phyloP scores from a whole-genome alignment of 352 stramenopile genomes.

The Pythium insidiosum region DNA sequence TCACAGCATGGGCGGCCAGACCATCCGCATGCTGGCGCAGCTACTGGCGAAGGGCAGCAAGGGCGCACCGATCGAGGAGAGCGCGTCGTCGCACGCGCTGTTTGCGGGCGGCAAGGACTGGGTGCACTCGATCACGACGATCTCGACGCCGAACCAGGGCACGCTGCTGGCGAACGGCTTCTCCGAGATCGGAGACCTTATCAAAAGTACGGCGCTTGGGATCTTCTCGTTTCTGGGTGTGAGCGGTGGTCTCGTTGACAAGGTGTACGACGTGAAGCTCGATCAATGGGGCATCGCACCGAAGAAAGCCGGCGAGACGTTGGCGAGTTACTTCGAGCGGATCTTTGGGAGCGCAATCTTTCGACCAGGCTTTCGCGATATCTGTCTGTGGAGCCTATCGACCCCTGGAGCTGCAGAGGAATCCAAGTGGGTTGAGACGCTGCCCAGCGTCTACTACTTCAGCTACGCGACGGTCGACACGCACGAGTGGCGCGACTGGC shows the following conservation, averaged over 20 bases:
- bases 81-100: slow-evolving; percentile 22
- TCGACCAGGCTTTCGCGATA: slow-evolving; percentile 20
- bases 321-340: slow-evolving; percentile 28
- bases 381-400: slow-evolving; percentile 19
- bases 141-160: slow-evolving; percentile 54
- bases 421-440: no score
- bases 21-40: slow-evolving; percentile 66
- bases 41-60: slow-evolving; percentile 36
- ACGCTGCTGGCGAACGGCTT: slow-evolving; percentile 40
- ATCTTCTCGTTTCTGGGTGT: slow-evolving; percentile 23
- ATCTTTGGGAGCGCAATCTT: slow-evolving; percentile 26
- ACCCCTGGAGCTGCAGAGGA: no score
- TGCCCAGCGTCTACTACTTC: slow-evolving; percentile 22
- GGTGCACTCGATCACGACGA: slow-evolving; percentile 62
- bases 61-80: slow-evolving; percentile 25
- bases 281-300: slow-evolving; percentile 42
- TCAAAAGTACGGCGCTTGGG: slow-evolving; percentile 29
- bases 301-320: slow-evolving; percentile 17
- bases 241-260: slow-evolving; percentile 16
- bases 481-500: no score
- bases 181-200: slow-evolving; percentile 23
- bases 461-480: no score
- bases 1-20: slow-evolving; percentile 78
- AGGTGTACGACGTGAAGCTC: slow-evolving; percentile 40
- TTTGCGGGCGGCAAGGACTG: slow-evolving; percentile 48